A percentile compares a stretch with the other conserved stretches of the same genome.
Evolutionary conservation across 768 basidiomycete genomes (phyloP).

Genomic region (Rhodotorula toruloides): DNA sequence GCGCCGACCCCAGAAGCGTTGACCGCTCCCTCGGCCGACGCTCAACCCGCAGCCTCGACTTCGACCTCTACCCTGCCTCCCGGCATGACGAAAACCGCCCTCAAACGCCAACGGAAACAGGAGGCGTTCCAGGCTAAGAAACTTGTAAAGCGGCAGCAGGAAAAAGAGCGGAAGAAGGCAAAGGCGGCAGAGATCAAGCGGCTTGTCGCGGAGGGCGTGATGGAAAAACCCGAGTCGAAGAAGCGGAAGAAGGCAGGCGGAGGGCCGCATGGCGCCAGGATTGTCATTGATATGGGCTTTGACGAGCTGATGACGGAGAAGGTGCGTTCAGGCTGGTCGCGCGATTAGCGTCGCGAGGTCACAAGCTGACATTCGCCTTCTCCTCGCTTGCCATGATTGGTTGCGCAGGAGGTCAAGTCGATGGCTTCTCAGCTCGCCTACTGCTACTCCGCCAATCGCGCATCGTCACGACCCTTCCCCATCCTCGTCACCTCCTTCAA

Average conservation of each 20-base stretch:
- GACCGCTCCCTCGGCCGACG: too few species aligned
- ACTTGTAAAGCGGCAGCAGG: slow-evolving; percentile 66
- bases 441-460: slow-evolving; percentile 80
- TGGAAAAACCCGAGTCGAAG: slow-evolving; percentile 44
- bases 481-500: slow-evolving; percentile 76
- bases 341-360: too few species aligned
- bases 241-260: slow-evolving; percentile 24
- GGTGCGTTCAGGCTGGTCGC: slow-evolving; percentile 51
- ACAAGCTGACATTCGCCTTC: neutral
- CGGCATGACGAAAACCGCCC: slow-evolving; percentile 20
- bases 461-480: slow-evolving; percentile 64
- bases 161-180: slow-evolving; percentile 57
- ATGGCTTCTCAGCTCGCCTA: slow-evolving; percentile 86
- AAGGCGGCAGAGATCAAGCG: slow-evolving; percentile 66
- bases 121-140: slow-evolving; percentile 56
- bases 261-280: slow-evolving; percentile 56
- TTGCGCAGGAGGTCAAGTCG: slow-evolving; percentile 74
- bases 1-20: too few species aligned
- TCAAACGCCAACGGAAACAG: slow-evolving; percentile 49
- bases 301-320: slow-evolving; percentile 90
- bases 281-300: slow-evolving; percentile 83
- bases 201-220: slow-evolving; percentile 45
- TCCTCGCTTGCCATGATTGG: neutral
- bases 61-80: neutral
- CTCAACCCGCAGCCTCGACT: neutral